Percentiles rank a stretch among this genome's conserved stretches.
Conservation (phyloP, 352 stramenopile genomes). For the Phytopythium delawarense region DNA sequence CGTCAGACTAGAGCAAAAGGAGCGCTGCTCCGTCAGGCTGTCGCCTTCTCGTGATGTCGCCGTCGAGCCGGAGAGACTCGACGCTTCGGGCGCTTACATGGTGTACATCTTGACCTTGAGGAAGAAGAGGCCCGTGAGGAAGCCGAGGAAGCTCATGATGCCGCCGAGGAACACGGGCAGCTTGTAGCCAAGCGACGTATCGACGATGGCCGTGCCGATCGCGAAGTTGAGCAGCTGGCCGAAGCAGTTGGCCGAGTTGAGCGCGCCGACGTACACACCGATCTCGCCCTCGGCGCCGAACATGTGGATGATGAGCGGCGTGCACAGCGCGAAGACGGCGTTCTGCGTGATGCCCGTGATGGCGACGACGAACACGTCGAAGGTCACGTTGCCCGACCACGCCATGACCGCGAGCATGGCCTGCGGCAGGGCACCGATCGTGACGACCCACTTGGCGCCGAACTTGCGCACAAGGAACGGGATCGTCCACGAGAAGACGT, state of each 20-base stretch:
- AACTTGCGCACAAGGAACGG: conserved; percentile 40
- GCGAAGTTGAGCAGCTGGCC: conserved; percentile 68
- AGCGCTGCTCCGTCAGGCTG: neutral
- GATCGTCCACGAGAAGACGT: conserved; percentile 38
- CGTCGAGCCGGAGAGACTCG: neutral
- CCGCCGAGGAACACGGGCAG: conserved; percentile 63
- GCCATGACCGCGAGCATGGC: conserved; percentile 47
- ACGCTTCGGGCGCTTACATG: conserved; percentile 27
- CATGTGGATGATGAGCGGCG: conserved; percentile 59
- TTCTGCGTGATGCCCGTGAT: conserved; percentile 46
- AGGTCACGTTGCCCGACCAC: conserved; percentile 27
- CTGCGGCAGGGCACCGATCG: conserved; percentile 35
- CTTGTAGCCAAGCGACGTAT: conserved; percentile 55
- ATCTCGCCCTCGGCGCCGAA: conserved; percentile 41
- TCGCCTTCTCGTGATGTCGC: neutral
- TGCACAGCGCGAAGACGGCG: conserved; percentile 43
- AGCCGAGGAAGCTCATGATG: conserved; percentile 45
- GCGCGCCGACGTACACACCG: conserved; percentile 56
- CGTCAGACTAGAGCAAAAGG: neutral
- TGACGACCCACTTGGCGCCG: conserved; percentile 40
- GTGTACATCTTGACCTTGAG: conserved; percentile 69
- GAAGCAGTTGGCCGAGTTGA: conserved; percentile 71
- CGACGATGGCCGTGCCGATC: conserved; percentile 41
- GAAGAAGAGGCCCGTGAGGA: conserved; percentile 44
- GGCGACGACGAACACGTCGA: conserved; percentile 37